Evolutionary conservation across 495 filamentous ascomycete species (phyloP).

Genomic region (Aspergillus sclerotioniger): DNA sequence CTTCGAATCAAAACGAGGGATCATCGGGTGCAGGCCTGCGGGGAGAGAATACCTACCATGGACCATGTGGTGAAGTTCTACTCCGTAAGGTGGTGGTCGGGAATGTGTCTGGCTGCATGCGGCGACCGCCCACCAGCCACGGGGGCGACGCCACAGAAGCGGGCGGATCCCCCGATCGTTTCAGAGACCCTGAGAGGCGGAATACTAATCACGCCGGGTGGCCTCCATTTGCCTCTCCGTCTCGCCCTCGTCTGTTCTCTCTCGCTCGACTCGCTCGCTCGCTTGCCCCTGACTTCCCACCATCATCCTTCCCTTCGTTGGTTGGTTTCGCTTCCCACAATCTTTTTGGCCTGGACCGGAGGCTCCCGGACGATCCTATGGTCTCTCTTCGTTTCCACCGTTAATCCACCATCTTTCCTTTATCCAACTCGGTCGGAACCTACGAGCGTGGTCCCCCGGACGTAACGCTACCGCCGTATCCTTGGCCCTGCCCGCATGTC

Average conservation of each 20-base stretch:
- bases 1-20: neutral
- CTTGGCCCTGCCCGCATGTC: constrained; percentile 46
- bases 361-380: constrained; percentile 32
- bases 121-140: constrained; percentile 13
- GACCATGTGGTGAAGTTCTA: too few relatives aligned
- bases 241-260: constrained; percentile 15
- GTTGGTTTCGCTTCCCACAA: constrained; percentile 14
- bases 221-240: constrained; percentile 11
- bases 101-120: neutral
- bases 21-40: neutral
- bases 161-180: constrained; percentile 17
- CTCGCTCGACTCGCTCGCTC: constrained; percentile 13
- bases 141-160: neutral
- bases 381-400: constrained; percentile 26
- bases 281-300: neutral
- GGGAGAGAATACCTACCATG: too few relatives aligned
- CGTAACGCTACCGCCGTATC: constrained; percentile 15
- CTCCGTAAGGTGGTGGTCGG: neutral
- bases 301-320: constrained; percentile 13
- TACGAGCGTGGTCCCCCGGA: constrained; percentile 8
- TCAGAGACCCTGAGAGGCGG: constrained; percentile 5
- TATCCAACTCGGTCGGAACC: constrained; percentile 10
- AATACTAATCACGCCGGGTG: constrained; percentile 15
- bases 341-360: constrained; percentile 26
- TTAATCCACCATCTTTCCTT: constrained; percentile 22